Conservation (phyloP, 202 grass and related monocot species). For the Schoenoplectus tabernaemontani region DNA sequence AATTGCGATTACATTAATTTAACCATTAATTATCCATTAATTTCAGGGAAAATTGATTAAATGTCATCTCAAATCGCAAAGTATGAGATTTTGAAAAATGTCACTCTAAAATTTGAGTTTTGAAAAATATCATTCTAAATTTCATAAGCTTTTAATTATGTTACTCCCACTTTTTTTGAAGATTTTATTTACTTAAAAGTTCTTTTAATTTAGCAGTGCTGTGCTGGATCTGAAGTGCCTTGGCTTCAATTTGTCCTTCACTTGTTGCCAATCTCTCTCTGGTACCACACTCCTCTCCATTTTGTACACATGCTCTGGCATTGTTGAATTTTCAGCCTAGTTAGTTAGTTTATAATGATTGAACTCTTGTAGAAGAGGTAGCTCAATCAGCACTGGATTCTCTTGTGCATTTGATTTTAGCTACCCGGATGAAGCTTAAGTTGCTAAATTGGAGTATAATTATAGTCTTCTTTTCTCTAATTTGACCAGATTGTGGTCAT, state of each 20-base stretch:
- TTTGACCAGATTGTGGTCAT: not conserved
- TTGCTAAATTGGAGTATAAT: not conserved
- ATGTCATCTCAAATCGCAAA: too few species aligned
- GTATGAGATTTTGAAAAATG: too few species aligned
- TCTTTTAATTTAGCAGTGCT: conserved; percentile 19
- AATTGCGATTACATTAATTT: too few species aligned
- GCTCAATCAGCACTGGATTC: conserved; percentile 39
- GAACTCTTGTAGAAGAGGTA: conserved; percentile 36
- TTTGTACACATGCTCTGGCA: not conserved
- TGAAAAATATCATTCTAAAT: not conserved
- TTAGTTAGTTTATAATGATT: conserved; percentile 17
- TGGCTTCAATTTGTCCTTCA: conserved; percentile 59
- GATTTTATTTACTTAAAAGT: not conserved
- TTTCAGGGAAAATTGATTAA: too few species aligned
- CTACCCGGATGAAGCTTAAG: conserved; percentile 57
- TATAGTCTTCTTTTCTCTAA: not conserved
- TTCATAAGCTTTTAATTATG: too few species aligned
- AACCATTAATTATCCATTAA: too few species aligned
- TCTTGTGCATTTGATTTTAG: conserved; percentile 54
- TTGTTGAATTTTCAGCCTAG: conserved; percentile 17
- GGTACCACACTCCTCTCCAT: conserved; percentile 26
- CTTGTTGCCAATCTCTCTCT: conserved; percentile 40
- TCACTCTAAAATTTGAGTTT: too few species aligned
- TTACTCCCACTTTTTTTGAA: not conserved
- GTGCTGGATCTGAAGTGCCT: conserved; percentile 63